A percentile compares a stretch with the other conserved stretches of the same genome.
phyloP scores from a whole-genome alignment of 1,284 basidiomycete genomes.

The Rhizopogon parksii region DNA sequence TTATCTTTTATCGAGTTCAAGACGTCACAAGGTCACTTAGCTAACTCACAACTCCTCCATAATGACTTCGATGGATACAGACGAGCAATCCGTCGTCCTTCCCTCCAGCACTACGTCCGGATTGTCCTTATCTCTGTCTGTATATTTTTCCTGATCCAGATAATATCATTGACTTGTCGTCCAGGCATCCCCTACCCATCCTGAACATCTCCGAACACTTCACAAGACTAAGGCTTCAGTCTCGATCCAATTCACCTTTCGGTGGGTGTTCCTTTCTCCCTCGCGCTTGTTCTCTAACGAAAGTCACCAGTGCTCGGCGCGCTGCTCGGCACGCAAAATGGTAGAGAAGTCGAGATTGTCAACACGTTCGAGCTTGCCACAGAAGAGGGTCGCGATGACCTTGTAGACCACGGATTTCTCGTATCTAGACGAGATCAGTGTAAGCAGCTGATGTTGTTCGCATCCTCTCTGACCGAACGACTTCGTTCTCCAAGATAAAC shows the following conservation, averaged over 20 bases:
- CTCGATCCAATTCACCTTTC: conserved; percentile 54
- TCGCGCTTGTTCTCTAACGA: neutral
- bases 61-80: conserved; percentile 72
- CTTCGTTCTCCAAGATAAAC: conserved; percentile 68
- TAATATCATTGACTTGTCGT: conserved; percentile 13
- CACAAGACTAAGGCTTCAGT: conserved; percentile 77
- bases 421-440: conserved; percentile 85
- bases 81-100: conserved; percentile 65
- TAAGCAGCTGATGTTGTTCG: conserved; percentile 33
- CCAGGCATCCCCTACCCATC: conserved; percentile 91
- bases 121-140: conserved; percentile 64
- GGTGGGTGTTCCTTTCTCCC: conserved; percentile 35
- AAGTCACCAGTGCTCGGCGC: conserved; percentile 73
- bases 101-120: conserved; percentile 63
- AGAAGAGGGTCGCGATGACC: conserved; percentile 40
- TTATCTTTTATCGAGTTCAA: neutral
- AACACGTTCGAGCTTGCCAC: conserved; percentile 91
- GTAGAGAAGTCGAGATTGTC: conserved; percentile 91
- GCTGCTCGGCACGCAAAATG: conserved; percentile 89
- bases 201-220: conserved; percentile 96
- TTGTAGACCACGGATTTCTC: conserved; percentile 78
- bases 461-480: conserved; percentile 8
- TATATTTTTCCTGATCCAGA: conserved; percentile 7
- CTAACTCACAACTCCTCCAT: conserved; percentile 10
- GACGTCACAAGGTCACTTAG: neutral